phyloP scores from a whole-genome alignment of 2,329 filamentous ascomycete genomes.

The Geosmithia putterillii region DNA sequence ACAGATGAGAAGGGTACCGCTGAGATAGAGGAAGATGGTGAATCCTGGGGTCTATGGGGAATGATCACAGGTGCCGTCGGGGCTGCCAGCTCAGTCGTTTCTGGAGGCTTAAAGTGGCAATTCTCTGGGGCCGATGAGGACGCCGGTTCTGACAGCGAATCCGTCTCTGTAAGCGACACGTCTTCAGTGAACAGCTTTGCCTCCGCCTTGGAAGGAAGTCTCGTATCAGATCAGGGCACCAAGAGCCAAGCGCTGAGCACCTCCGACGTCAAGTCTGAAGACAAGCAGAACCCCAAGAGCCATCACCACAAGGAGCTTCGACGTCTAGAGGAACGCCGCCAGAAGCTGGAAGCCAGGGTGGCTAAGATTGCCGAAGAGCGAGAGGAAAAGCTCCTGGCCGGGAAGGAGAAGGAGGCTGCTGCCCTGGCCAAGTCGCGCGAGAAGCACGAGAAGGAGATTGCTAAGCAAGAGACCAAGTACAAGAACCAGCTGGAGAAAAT shows the following conservation, averaged over 20 bases:
- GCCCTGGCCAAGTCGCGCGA: conserved; percentile 45
- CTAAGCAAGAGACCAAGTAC: conserved; percentile 56
- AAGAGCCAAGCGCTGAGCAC: background rate
- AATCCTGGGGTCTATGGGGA: conserved; percentile 29
- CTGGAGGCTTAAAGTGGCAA: conserved; percentile 18
- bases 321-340: conserved; percentile 48
- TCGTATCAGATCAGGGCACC: background rate
- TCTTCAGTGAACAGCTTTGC: conserved; percentile 36
- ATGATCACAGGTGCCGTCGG: conserved; percentile 42
- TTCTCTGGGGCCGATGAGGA: conserved; percentile 13
- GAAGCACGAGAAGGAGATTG: conserved; percentile 49
- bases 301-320: conserved; percentile 47
- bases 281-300: background rate
- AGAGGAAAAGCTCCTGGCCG: conserved; percentile 30
- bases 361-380: conserved; percentile 39
- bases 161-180: conserved; percentile 21
- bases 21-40: background rate
- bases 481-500: conserved; percentile 51
- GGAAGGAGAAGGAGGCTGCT: conserved; percentile 34
- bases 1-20: background rate
- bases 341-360: conserved; percentile 51
- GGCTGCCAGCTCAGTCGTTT: conserved; percentile 33
- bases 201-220: conserved; percentile 27
- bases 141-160: conserved; percentile 9
- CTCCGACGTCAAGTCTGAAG: conserved; percentile 7